Percentiles rank a stretch among this genome's conserved stretches.
These are phyloP conservation scores for Vitis rotundifolia DNA, from an alignment of 164 flowering plant genomes.

Conservation along the genomic window DNA sequence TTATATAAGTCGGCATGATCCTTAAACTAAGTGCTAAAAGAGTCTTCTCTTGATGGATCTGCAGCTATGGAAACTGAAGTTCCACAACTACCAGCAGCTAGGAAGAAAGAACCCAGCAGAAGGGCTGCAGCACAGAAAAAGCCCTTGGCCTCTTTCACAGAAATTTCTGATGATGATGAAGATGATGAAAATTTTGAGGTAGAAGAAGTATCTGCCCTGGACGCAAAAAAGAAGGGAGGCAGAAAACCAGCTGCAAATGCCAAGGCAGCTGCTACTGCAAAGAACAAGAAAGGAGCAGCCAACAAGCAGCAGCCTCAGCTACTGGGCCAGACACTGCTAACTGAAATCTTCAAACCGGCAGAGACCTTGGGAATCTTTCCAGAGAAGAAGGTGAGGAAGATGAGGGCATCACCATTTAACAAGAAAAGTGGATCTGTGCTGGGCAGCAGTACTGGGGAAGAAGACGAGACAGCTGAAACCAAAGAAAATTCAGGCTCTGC, in stretches of 20 bases:
- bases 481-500: conserved; percentile 27
- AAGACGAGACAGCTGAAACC: conserved; percentile 20
- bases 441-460: conserved; percentile 27
- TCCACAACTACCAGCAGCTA: conserved; percentile 24
- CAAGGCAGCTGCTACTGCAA: conserved; percentile 41
- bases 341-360: conserved; percentile 59
- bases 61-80: conserved; percentile 54
- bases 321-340: conserved; percentile 56
- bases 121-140: conserved; percentile 55
- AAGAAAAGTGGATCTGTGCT: conserved; percentile 83
- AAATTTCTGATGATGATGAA: conserved; percentile 31
- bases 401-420: conserved; percentile 86
- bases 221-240: conserved; percentile 43
- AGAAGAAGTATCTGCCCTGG: conserved; percentile 25
- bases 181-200: conserved; percentile 40
- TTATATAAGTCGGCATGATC: too few relatives aligned
- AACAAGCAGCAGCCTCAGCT: conserved; percentile 35
- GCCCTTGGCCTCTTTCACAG: conserved; percentile 17
- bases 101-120: conserved; percentile 42
- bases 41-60: conserved; percentile 70
- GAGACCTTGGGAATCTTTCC: conserved; percentile 54
- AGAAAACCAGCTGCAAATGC: conserved; percentile 50
- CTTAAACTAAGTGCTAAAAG: neutral
- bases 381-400: conserved; percentile 82
- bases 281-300: conserved; percentile 48